Evolutionary conservation across 1,284 basidiomycete genomes (phyloP).

Genomic region (Fomitopsis betulina): DNA sequence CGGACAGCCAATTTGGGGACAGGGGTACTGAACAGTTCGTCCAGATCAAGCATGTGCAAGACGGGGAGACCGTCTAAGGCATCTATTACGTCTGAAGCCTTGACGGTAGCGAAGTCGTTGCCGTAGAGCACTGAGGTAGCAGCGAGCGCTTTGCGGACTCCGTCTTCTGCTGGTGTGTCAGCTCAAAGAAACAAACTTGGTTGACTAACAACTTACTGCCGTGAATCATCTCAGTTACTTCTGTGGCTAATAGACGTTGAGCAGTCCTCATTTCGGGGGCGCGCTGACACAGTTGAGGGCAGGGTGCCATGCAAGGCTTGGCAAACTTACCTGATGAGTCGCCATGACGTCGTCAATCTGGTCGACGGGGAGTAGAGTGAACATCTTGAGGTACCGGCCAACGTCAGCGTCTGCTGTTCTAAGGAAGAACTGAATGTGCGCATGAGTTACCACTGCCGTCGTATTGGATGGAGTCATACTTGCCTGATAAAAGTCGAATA

Average conservation of each 20-base stretch:
- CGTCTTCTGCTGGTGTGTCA: constrained; percentile 27
- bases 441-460: not conserved
- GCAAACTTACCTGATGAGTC: constrained; percentile 47
- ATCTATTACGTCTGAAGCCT: constrained; percentile 41
- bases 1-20: constrained; percentile 53
- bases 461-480: not conserved
- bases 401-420: constrained; percentile 83
- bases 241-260: constrained; percentile 78
- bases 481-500: constrained; percentile 92
- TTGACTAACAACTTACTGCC: constrained; percentile 45
- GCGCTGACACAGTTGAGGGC: constrained; percentile 28
- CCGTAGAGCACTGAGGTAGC: constrained; percentile 62
- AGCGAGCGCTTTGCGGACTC: constrained; percentile 48
- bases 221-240: constrained; percentile 89
- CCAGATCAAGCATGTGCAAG: constrained; percentile 39
- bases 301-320: not conserved
- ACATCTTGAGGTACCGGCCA: constrained; percentile 73
- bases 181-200: no score
- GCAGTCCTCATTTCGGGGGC: constrained; percentile 61
- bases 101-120: constrained; percentile 40
- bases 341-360: constrained; percentile 57
- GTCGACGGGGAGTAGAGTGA: constrained; percentile 73
- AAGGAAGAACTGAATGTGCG: constrained; percentile 77
- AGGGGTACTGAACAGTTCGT: constrained; percentile 43
- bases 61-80: constrained; percentile 62